These are phyloP conservation scores for Penicillium waksmanii DNA, from an alignment of 495 filamentous ascomycete species.

Conservation along the genomic window DNA sequence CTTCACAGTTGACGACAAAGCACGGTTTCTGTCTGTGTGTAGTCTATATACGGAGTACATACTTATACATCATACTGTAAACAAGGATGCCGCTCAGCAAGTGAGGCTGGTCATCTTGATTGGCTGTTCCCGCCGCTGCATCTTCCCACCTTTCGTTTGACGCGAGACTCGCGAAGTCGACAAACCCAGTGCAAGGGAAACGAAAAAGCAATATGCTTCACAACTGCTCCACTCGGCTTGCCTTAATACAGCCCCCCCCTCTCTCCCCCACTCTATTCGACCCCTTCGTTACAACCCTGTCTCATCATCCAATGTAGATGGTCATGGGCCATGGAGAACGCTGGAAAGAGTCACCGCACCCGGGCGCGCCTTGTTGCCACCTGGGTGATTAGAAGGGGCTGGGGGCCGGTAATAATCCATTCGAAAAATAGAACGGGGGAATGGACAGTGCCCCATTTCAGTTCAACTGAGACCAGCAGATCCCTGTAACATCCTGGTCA, in stretches of 20 bases:
- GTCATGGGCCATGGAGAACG: not conserved
- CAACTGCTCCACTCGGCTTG: not conserved
- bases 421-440: not conserved
- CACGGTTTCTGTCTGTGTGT: not conserved
- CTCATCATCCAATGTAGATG: not conserved
- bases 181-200: not conserved
- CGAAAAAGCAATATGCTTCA: constrained; percentile 2
- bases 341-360: constrained; percentile 1
- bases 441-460: constrained; percentile 2
- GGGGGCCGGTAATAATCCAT: not conserved
- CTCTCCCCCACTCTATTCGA: not conserved
- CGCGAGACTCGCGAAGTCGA: not conserved
- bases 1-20: not conserved
- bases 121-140: not conserved
- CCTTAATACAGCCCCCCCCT: constrained; percentile 1
- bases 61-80: not conserved
- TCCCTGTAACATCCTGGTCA: constrained; percentile 21
- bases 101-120: not conserved
- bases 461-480: constrained; percentile 14
- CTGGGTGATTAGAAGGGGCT: not conserved
- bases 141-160: constrained; percentile 5
- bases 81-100: not conserved
- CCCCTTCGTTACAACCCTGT: not conserved
- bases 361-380: constrained; percentile 1
- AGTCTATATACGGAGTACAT: not conserved